Percentiles rank a stretch among this genome's conserved stretches.
Evolutionary conservation across 441 rosid genomes (phyloP).

Genomic region (Heliophila coronopifolia): DNA sequence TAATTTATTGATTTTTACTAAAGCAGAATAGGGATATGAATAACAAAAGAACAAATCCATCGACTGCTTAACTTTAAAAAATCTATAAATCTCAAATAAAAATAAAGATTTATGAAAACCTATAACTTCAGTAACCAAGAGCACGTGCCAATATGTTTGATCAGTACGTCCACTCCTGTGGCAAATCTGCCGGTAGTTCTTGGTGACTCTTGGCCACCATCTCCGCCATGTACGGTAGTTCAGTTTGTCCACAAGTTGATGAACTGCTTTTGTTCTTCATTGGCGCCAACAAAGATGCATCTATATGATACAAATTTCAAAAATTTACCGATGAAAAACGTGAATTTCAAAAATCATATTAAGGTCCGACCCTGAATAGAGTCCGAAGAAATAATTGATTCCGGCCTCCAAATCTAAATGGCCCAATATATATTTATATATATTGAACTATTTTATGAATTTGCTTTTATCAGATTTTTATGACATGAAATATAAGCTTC

Average conservation of each 20-base stretch:
- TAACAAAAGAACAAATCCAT: constrained; percentile 21
- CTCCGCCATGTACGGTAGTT: constrained; percentile 26
- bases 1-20: constrained; percentile 18
- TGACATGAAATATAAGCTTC: too few species aligned
- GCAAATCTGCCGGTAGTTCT: constrained; percentile 43
- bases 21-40: constrained; percentile 13
- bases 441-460: too few species aligned
- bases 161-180: constrained; percentile 85
- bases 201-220: constrained; percentile 37
- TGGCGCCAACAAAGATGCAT: constrained; percentile 27
- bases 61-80: background rate
- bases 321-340: too few species aligned
- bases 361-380: too few species aligned
- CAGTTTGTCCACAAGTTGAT: constrained; percentile 33
- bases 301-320: constrained; percentile 27
- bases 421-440: too few species aligned
- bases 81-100: constrained; percentile 19
- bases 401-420: too few species aligned
- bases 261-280: constrained; percentile 27
- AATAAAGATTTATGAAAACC: constrained; percentile 17
- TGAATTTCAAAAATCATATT: background rate
- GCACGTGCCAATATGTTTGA: constrained; percentile 16
- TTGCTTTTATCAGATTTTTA: too few species aligned
- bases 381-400: too few species aligned
- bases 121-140: constrained; percentile 15